Base-by-base conservation (phyloP, 495 filamentous ascomycete species). In the Paragyromitra xinjiangensis region DNA sequence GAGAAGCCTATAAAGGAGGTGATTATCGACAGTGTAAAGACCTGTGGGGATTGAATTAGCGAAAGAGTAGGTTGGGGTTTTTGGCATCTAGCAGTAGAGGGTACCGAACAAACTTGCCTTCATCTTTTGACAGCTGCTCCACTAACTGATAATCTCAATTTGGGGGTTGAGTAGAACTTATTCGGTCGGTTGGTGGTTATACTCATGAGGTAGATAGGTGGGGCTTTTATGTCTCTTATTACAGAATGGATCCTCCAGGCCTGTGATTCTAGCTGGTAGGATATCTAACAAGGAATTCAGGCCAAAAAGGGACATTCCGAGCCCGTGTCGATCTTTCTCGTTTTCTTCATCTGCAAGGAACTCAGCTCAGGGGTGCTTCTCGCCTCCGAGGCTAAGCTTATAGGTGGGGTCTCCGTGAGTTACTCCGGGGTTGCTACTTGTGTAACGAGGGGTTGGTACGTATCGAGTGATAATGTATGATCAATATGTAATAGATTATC, bases 111-210 rank as follows among this genome's bases (percentile, higher is more conserved):
- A 11, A 45, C 42, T 9, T 45, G 7, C 14, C 42, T 45, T 14
- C 42, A 14, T 45, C 1, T 45, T 45, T 9, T 34, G 3, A 45
- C 83, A 1, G 83, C 83, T 2, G 84, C 84, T 58, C 84, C 84
- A 16, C 78, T 82, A 59, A 86, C 82, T 24, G 83, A 51, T 39
- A 82, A n/a, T 24, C 24, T 2, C 84, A 58, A 81, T 80, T 44
- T 84, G 82, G 66, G 80, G 66, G 9, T 81, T 82, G 14, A 85
- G 65, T 7, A 55, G 50, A 7, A 7, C 9, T 45, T 45, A 3
- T 14, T 9, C 11, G 14, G 42, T 14, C 8, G 14, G 6, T 45
- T 45, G 0, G 42, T 11, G 7, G 6, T 11, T 9, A 3, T 45
- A 11, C 9, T 14, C 14, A 9, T 14, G 0, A 3, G 42, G 6